A percentile compares a stretch with the other conserved stretches of the same genome.
phyloP scores from a whole-genome alignment of 768 basidiomycete genomes.

The Boletus rufocinnamomeus region DNA sequence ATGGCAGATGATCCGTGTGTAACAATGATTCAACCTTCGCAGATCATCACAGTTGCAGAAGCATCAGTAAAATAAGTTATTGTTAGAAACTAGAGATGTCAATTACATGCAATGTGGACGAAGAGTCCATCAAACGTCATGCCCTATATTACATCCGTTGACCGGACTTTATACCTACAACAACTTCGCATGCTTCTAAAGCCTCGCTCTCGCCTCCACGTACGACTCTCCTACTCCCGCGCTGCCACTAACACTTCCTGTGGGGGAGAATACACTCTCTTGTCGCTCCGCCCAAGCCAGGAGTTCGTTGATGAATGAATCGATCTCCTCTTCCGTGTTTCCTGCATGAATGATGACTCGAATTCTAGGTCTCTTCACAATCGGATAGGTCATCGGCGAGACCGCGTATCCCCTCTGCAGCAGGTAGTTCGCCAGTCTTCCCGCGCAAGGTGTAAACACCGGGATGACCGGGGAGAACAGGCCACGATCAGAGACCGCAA shows the following conservation, averaged over 20 bases:
- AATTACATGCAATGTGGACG: not conserved
- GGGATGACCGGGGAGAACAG: conserved; percentile 25
- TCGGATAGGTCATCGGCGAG: conserved; percentile 13
- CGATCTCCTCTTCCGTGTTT: conserved; percentile 23
- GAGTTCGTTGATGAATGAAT: conserved; percentile 10
- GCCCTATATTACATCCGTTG: not conserved
- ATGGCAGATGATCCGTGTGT: not conserved
- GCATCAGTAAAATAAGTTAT: not conserved
- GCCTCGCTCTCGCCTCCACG: conserved; percentile 13
- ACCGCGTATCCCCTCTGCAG: conserved; percentile 18
- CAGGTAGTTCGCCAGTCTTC: conserved; percentile 17
- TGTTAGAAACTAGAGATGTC: not conserved
- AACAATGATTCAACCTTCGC: not conserved
- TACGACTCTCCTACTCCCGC: not conserved
- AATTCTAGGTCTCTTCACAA: conserved; percentile 19
- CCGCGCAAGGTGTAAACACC: conserved; percentile 15
- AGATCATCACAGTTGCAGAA: not conserved
- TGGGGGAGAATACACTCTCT: not conserved
- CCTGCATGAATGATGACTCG: conserved; percentile 20
- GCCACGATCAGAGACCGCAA: not conserved
- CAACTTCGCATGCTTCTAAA: conserved; percentile 5
- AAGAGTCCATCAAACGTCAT: not conserved
- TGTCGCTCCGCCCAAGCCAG: conserved; percentile 15
- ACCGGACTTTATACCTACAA: not conserved
- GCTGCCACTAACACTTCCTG: not conserved